These are phyloP conservation scores for Colletotrichum sp. DNA, from an alignment of 2,329 filamentous ascomycete species.

Conservation along the genomic window DNA sequence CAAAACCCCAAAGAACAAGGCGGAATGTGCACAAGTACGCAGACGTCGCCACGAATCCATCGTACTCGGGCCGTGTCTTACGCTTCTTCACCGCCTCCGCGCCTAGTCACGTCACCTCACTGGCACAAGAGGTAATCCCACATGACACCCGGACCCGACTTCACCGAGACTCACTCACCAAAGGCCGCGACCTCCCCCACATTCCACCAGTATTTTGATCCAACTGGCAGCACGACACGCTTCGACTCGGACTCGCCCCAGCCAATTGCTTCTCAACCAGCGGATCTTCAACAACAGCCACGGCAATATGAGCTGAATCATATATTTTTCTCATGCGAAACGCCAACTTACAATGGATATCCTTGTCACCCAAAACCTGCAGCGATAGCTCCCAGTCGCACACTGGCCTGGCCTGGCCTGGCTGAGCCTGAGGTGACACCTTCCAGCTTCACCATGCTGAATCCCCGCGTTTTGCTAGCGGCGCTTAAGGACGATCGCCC, in stretches of 20 bases:
- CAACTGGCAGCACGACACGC: not conserved
- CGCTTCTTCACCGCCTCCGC: not conserved
- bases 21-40: not conserved
- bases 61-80: not conserved
- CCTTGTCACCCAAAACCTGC: not conserved
- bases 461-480: not conserved
- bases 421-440: not conserved
- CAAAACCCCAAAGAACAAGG: not conserved
- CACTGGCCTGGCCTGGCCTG: not conserved
- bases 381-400: not conserved
- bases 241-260: not conserved
- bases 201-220: not conserved
- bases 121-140: not conserved
- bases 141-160: not conserved
- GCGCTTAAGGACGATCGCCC: not conserved
- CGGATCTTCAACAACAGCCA: not conserved
- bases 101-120: not conserved
- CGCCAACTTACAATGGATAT: not conserved
- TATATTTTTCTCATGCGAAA: not conserved
- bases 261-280: not conserved
- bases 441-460: not conserved
- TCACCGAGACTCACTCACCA: not conserved
- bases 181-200: not conserved
- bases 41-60: not conserved
- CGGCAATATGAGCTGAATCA: not conserved